Percentiles rank a stretch among this genome's conserved stretches.
These are phyloP conservation scores for Orbilia quercus DNA, from an alignment of 2,329 filamentous ascomycete species.

Conservation along the genomic window DNA sequence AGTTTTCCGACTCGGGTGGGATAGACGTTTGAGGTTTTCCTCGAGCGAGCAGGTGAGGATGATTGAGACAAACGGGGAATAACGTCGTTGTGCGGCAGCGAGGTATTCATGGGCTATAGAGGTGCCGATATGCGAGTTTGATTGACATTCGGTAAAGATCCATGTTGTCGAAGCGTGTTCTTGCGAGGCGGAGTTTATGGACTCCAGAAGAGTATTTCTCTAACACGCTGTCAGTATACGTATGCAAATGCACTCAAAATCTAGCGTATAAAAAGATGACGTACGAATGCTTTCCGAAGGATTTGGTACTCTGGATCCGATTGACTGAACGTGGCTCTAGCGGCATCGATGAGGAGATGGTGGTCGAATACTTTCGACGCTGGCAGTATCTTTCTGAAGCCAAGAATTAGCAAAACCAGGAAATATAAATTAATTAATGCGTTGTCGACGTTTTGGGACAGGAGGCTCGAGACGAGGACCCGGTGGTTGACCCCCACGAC, in stretches of 20 bases:
- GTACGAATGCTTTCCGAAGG: slow-evolving; percentile 56
- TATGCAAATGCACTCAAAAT: background rate
- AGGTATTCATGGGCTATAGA: slow-evolving; percentile 58
- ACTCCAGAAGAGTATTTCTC: slow-evolving; percentile 53
- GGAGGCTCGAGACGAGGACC: background rate
- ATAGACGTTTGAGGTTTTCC: slow-evolving; percentile 59
- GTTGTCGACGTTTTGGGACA: slow-evolving; percentile 11
- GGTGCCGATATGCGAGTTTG: slow-evolving; percentile 48
- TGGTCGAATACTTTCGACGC: slow-evolving; percentile 61
- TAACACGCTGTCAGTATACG: background rate
- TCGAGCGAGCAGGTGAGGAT: slow-evolving; percentile 60
- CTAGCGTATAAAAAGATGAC: slow-evolving; percentile 8
- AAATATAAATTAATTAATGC: slow-evolving; percentile 38
- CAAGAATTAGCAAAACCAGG: slow-evolving; percentile 14
- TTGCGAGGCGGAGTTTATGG: slow-evolving; percentile 42
- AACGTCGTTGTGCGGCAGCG: slow-evolving; percentile 57
- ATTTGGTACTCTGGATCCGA: slow-evolving; percentile 59
- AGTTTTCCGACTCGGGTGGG: slow-evolving; percentile 48
- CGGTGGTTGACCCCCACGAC: slow-evolving; percentile 47
- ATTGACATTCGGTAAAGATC: slow-evolving; percentile 60
- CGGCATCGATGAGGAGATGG: slow-evolving; percentile 61
- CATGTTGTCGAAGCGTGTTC: slow-evolving; percentile 53
- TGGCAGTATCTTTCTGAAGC: slow-evolving; percentile 58
- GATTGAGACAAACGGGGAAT: slow-evolving; percentile 60
- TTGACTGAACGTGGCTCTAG: slow-evolving; percentile 57